Conservation (phyloP, 2,329 filamentous ascomycete genomes). For the Thelonectria rubi region DNA sequence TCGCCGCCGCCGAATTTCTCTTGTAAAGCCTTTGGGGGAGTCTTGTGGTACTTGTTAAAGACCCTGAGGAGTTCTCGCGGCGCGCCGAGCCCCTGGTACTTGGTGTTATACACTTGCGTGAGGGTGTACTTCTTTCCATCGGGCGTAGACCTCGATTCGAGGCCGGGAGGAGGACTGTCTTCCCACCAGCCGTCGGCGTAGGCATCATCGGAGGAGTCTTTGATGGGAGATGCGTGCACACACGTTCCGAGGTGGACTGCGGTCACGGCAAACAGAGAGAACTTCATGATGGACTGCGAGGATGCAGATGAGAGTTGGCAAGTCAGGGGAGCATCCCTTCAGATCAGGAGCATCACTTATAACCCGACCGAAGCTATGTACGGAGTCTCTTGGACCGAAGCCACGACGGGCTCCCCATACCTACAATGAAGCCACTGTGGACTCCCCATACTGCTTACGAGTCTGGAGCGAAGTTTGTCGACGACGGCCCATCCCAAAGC, state of each 20-base stretch:
- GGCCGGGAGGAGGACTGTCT: slow-evolving; percentile 8
- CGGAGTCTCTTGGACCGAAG: not conserved
- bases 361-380: not conserved
- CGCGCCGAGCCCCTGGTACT: slow-evolving; percentile 47
- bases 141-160: slow-evolving; percentile 19
- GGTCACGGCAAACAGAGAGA: slow-evolving; percentile 1
- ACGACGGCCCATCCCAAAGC: not conserved
- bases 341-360: not conserved
- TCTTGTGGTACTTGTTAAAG: slow-evolving; percentile 50
- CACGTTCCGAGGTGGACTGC: slow-evolving; percentile 12
- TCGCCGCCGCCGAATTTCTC: slow-evolving; percentile 32
- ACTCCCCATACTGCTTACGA: not conserved
- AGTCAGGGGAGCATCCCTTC: not conserved
- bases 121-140: slow-evolving; percentile 42
- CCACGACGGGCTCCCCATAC: too few species aligned
- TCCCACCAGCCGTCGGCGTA: slow-evolving; percentile 20
- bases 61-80: slow-evolving; percentile 44
- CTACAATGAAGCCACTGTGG: not conserved
- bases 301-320: not conserved
- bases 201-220: not conserved
- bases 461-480: not conserved
- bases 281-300: slow-evolving; percentile 22
- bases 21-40: slow-evolving; percentile 41
- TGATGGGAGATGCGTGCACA: slow-evolving; percentile 1
- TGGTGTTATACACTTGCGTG: slow-evolving; percentile 47